Percentiles rank a stretch among this genome's conserved stretches.
Conservation (phyloP, 2,329 filamentous ascomycete genomes). For the Colletotrichum tofieldiae region DNA sequence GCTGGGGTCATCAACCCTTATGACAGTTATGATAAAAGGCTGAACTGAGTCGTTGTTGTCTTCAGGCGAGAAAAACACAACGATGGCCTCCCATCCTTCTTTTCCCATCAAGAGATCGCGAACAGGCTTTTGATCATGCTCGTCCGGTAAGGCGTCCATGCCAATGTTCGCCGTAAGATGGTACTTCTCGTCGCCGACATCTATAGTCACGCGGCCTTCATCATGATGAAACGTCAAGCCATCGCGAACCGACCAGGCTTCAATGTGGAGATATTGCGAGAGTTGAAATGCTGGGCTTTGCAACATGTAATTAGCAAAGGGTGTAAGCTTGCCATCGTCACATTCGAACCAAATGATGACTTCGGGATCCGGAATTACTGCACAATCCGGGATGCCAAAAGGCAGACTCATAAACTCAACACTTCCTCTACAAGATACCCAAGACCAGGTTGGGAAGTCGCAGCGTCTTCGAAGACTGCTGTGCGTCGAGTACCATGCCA, state of each 20-base stretch:
- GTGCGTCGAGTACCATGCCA: neutral
- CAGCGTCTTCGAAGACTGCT: neutral
- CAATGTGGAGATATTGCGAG: neutral
- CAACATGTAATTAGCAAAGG: neutral
- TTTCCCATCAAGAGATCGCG: neutral
- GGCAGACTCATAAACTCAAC: neutral
- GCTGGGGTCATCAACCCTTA: neutral
- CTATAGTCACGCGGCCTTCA: neutral
- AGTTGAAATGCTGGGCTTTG: neutral
- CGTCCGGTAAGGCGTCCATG: neutral
- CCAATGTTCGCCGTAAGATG: neutral
- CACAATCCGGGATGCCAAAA: neutral
- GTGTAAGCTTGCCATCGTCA: neutral
- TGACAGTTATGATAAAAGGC: neutral
- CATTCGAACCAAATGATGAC: neutral
- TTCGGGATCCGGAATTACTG: neutral
- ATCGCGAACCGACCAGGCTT: neutral
- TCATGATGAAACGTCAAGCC: neutral
- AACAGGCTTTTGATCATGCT: neutral
- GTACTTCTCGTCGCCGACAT: neutral
- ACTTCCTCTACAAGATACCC: neutral
- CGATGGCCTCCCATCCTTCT: neutral
- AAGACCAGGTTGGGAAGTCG: neutral
- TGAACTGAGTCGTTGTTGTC: neutral
- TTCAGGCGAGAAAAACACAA: neutral